Evolutionary conservation across 1,284 basidiomycete genomes (phyloP).

Genomic region (Moesziomyces sp.): DNA sequence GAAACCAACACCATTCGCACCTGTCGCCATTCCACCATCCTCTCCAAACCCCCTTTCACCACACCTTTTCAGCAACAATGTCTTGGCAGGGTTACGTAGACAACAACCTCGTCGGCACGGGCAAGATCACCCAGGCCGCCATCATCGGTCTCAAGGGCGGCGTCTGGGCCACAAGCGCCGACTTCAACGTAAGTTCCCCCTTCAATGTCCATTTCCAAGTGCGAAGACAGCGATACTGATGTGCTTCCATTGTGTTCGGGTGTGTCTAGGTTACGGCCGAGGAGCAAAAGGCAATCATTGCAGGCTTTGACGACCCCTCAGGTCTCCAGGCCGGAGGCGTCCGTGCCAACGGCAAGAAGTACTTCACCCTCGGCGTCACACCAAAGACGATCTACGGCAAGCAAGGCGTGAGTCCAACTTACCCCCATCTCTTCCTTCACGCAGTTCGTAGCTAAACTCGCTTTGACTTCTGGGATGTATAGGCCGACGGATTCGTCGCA

Average conservation of each 20-base stretch:
- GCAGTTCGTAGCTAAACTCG: background rate
- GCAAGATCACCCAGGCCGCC: conserved; percentile 81
- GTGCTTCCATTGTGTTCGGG: background rate
- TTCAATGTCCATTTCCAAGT: no score
- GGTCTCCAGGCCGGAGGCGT: conserved; percentile 74
- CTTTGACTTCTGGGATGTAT: conserved; percentile 4
- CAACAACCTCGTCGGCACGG: conserved; percentile 81
- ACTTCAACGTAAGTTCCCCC: conserved; percentile 75
- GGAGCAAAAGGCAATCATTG: conserved; percentile 79
- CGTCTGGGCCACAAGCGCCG: conserved; percentile 82
- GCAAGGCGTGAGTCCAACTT: conserved; percentile 75
- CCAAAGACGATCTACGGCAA: conserved; percentile 80
- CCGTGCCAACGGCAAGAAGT: conserved; percentile 80
- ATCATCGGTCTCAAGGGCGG: conserved; percentile 87
- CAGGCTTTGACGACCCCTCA: conserved; percentile 72
- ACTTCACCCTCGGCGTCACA: conserved; percentile 77
- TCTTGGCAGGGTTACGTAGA: conserved; percentile 82
- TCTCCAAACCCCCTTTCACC: background rate
- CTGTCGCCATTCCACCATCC: background rate
- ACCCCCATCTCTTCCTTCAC: background rate
- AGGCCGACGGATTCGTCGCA: conserved; percentile 83
- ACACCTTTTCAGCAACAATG: conserved; percentile 26
- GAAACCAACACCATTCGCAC: conserved; percentile 11
- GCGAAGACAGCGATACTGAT: no score
- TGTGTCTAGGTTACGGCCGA: conserved; percentile 75